phyloP scores from a whole-genome alignment of 2,329 filamentous ascomycete genomes.

The Paraconiothyrium brasiliense region DNA sequence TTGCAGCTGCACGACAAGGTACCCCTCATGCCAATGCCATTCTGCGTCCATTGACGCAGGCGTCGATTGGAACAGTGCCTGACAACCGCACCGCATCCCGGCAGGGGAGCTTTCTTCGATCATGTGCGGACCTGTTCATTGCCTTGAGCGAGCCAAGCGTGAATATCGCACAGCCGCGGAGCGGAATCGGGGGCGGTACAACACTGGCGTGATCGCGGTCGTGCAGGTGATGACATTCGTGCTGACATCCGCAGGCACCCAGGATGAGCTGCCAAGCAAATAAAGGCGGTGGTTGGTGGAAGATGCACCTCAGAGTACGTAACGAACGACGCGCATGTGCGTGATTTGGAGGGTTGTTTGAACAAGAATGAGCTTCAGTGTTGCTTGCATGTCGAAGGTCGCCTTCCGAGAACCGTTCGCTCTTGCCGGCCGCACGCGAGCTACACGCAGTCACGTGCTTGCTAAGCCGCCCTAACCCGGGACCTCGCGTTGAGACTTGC shows the following conservation, averaged over 20 bases:
- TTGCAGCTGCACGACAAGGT: slow-evolving; percentile 3
- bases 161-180: neutral
- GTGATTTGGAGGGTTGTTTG: neutral
- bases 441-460: neutral
- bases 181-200: neutral
- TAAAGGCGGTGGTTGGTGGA: neutral
- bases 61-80: slow-evolving; percentile 5
- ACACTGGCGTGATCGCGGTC: neutral
- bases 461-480: neutral
- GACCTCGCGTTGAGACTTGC: neutral
- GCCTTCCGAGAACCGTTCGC: neutral
- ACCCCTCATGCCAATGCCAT: slow-evolving; percentile 13
- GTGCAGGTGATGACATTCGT: neutral
- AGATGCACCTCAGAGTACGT: neutral
- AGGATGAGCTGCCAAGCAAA: neutral
- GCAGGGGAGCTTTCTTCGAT: neutral
- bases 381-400: neutral
- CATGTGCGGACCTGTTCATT: neutral
- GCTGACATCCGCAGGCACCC: neutral
- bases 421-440: neutral
- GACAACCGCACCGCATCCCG: slow-evolving; percentile 1
- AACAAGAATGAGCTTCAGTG: neutral
- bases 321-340: neutral
- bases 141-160: neutral
- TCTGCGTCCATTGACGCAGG: neutral